Evolutionary conservation across 1,284 basidiomycete species (phyloP).

Genomic region (Puccinia novopanici): DNA sequence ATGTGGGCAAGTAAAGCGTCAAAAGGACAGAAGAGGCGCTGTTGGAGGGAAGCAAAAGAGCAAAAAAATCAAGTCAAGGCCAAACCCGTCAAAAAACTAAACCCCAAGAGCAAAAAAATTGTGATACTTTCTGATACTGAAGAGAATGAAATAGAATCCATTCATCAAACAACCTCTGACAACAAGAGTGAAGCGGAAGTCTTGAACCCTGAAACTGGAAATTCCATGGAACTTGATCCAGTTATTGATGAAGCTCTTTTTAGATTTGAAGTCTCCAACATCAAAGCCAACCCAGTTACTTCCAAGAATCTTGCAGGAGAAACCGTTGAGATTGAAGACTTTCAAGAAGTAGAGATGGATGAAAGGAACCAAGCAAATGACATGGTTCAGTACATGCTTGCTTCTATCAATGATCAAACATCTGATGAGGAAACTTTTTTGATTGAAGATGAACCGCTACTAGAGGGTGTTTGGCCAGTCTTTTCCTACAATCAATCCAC

Average conservation of each 20-base stretch:
- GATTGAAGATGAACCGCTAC: slow-evolving; percentile 1
- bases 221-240: too few relatives aligned
- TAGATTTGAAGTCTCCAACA: too few relatives aligned
- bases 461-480: neutral
- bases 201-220: too few relatives aligned
- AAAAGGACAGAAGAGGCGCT: neutral
- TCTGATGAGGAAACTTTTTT: neutral
- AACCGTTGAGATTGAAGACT: neutral
- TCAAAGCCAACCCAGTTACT: too few relatives aligned
- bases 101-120: neutral
- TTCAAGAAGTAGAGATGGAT: neutral
- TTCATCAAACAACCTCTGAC: too few relatives aligned
- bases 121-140: too few relatives aligned
- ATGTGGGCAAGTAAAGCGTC: neutral
- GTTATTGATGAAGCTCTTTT: too few relatives aligned
- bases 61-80: neutral
- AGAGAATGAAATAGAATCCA: too few relatives aligned
- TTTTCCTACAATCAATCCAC: neutral
- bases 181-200: too few relatives aligned
- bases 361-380: neutral
- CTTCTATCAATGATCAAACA: neutral
- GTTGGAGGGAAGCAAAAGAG: neutral
- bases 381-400: slow-evolving; percentile 14
- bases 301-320: too few relatives aligned
- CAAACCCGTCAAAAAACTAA: neutral